phyloP scores from a whole-genome alignment of 2,329 filamentous ascomycete genomes.

The Emergomyces orientalis region DNA sequence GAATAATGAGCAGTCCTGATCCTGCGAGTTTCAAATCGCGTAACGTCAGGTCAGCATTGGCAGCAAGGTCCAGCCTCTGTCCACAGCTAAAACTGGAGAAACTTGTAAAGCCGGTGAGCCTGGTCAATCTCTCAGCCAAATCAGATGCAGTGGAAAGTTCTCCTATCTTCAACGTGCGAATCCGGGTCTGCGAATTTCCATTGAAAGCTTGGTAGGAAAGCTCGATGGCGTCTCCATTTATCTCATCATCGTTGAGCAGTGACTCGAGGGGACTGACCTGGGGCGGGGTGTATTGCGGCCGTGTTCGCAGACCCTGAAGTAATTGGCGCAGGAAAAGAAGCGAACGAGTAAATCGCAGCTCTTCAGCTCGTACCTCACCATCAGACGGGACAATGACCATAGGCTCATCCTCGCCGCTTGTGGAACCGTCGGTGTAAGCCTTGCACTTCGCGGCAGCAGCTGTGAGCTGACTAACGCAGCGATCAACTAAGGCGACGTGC shows the following conservation, averaged over 20 bases:
- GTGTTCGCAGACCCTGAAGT: conserved; percentile 44
- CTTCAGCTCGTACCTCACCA: conserved; percentile 44
- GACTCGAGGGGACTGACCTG: conserved; percentile 53
- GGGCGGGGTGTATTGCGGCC: conserved; percentile 51
- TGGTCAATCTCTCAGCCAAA: conserved; percentile 56
- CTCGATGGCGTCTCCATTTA: conserved; percentile 55
- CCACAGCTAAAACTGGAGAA: conserved; percentile 66
- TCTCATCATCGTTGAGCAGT: conserved; percentile 41
- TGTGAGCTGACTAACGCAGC: conserved; percentile 63
- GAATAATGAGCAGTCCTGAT: conserved; percentile 56
- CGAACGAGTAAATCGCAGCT: conserved; percentile 58
- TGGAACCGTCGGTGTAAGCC: conserved; percentile 35
- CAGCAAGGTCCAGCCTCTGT: conserved; percentile 52
- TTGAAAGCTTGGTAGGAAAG: conserved; percentile 69
- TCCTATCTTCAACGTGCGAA: conserved; percentile 57
- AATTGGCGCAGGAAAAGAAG: conserved; percentile 60
- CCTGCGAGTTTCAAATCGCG: conserved; percentile 55
- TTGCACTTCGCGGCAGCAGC: conserved; percentile 52
- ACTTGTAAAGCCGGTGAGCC: conserved; percentile 65
- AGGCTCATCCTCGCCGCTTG: conserved; percentile 42
- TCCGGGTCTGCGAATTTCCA: conserved; percentile 49
- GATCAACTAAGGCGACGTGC: conserved; percentile 62
- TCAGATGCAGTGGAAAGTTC: conserved; percentile 61
- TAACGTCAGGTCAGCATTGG: conserved; percentile 52
- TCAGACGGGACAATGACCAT: conserved; percentile 46